Conservation (phyloP, 306 rosid genomes). For the Fagus sylvatica region DNA sequence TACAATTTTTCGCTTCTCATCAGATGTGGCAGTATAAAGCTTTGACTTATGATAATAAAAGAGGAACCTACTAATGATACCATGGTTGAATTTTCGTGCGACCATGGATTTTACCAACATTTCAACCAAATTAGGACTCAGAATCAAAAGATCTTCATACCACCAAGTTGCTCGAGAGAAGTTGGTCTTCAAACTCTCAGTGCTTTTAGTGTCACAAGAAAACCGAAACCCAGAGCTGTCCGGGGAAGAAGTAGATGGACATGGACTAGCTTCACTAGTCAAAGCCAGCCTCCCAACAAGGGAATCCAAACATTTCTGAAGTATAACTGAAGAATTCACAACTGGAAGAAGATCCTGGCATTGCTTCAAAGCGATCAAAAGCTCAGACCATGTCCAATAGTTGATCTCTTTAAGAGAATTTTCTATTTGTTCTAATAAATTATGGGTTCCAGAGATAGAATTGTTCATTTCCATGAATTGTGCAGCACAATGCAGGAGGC, state of each 20-base stretch:
- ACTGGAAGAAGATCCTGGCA: slow-evolving; percentile 48
- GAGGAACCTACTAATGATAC: slow-evolving; percentile 63
- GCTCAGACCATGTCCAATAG: slow-evolving; percentile 84
- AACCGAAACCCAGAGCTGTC: slow-evolving; percentile 78
- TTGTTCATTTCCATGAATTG: slow-evolving; percentile 85
- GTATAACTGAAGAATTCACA: slow-evolving; percentile 38
- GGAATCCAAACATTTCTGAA: slow-evolving; percentile 66
- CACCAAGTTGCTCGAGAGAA: slow-evolving; percentile 71
- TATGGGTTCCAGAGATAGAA: slow-evolving; percentile 38
- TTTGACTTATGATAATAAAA: slow-evolving; percentile 75
- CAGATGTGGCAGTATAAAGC: slow-evolving; percentile 31
- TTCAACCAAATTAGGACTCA: slow-evolving; percentile 57
- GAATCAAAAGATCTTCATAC: slow-evolving; percentile 78
- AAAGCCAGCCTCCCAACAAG: slow-evolving; percentile 58
- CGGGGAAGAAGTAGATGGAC: slow-evolving; percentile 76
- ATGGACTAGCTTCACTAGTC: slow-evolving; percentile 70
- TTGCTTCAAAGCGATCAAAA: slow-evolving; percentile 60
- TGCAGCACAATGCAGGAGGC: slow-evolving; percentile 62
- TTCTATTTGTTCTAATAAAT: slow-evolving; percentile 58
- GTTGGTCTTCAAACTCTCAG: slow-evolving; percentile 69
- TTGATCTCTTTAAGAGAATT: slow-evolving; percentile 63
- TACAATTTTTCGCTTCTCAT: slow-evolving; percentile 50
- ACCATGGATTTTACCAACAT: slow-evolving; percentile 64
- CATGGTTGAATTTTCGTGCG: slow-evolving; percentile 57
- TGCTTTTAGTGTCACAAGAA: slow-evolving; percentile 86